These are phyloP conservation scores for Cyberlindnera japonica DNA, from an alignment of 805 yeast species.

Conservation along the genomic window DNA sequence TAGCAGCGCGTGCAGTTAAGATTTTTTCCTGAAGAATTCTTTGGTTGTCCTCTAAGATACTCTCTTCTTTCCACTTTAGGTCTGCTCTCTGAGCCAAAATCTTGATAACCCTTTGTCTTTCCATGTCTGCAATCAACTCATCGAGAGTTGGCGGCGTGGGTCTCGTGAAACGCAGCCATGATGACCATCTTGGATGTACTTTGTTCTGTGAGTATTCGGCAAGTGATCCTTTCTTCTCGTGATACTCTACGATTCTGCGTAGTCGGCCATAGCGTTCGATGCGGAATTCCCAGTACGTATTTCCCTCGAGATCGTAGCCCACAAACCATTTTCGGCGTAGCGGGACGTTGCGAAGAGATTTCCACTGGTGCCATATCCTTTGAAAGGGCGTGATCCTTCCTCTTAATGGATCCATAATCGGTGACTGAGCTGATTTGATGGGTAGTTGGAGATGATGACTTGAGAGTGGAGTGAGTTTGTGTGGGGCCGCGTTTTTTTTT, in stretches of 20 bases:
- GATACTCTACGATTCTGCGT: slow-evolving; percentile 62
- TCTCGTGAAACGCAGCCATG: slow-evolving; percentile 72
- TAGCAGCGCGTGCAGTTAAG: slow-evolving; percentile 28
- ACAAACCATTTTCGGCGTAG: slow-evolving; percentile 62
- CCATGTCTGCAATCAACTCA: slow-evolving; percentile 57
- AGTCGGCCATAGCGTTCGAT: slow-evolving; percentile 46
- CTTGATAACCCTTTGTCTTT: slow-evolving; percentile 51
- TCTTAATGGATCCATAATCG: slow-evolving; percentile 45
- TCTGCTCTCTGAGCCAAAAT: slow-evolving; percentile 26
- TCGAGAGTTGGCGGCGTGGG: slow-evolving; percentile 54
- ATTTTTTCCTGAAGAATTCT: slow-evolving; percentile 13
- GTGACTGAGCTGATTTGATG: background rate
- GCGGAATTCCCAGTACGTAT: slow-evolving; percentile 81
- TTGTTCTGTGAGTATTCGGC: slow-evolving; percentile 36
- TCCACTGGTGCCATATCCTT: slow-evolving; percentile 52
- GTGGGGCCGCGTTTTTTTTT: background rate
- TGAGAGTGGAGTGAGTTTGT: background rate
- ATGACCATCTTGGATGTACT: slow-evolving; percentile 69
- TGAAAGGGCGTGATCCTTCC: slow-evolving; percentile 47
- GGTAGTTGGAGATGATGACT: background rate
- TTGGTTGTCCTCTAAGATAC: slow-evolving; percentile 11
- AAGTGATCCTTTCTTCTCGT: slow-evolving; percentile 45
- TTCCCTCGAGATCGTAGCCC: slow-evolving; percentile 76
- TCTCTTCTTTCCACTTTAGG: slow-evolving; percentile 26
- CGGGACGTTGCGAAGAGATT: slow-evolving; percentile 60